phyloP scores from a whole-genome alignment of 257 asterid species.

The Eucommia ulmoides region DNA sequence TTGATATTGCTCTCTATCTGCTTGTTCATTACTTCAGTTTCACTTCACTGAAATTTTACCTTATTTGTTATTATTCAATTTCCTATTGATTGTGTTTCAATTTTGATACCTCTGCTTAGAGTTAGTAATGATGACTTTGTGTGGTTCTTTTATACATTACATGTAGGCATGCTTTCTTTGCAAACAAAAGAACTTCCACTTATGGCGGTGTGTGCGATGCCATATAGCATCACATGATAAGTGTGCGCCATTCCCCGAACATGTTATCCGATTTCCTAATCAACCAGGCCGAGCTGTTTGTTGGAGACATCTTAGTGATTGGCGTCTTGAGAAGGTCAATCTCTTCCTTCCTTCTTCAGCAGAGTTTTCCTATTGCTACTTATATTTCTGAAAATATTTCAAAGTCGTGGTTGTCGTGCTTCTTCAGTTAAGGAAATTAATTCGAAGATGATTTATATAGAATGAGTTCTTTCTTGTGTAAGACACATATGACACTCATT shows the following conservation, averaged over 20 bases:
- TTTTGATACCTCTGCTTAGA: no score
- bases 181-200: slow-evolving; percentile 46
- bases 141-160: slow-evolving; percentile 8
- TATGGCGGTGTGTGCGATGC: slow-evolving; percentile 75
- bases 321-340: slow-evolving; percentile 49
- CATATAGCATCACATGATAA: slow-evolving; percentile 60
- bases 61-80: not conserved
- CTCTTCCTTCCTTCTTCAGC: slow-evolving; percentile 20
- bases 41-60: no score
- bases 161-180: slow-evolving; percentile 74
- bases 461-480: no score
- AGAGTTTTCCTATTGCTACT: slow-evolving; percentile 5
- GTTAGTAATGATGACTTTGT: no score
- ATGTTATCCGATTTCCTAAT: slow-evolving; percentile 41
- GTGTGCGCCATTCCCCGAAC: slow-evolving; percentile 76
- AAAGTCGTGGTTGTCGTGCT: no score
- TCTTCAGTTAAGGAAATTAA: no score
- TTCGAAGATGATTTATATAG: no score
- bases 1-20: not conserved
- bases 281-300: slow-evolving; percentile 70
- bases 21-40: not conserved
- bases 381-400: no score
- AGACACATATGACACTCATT: no score
- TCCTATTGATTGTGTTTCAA: slow-evolving; percentile 2
- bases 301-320: slow-evolving; percentile 73